Evolutionary conservation across 2,329 filamentous ascomycete species (phyloP).

Genomic region (Plenodomus lindquistii): DNA sequence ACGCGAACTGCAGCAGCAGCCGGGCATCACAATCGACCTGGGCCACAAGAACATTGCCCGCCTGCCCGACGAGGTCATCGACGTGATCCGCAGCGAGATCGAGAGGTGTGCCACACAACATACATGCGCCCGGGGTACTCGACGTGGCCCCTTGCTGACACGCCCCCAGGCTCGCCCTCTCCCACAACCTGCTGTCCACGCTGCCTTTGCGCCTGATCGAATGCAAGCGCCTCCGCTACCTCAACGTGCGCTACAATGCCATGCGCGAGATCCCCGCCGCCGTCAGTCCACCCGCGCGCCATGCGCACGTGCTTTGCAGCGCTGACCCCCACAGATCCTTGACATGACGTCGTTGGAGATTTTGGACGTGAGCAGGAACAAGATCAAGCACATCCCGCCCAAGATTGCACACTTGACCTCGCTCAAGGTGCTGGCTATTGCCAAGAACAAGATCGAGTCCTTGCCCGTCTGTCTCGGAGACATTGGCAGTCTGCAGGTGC

Average conservation of each 20-base stretch:
- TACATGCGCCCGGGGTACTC: not conserved
- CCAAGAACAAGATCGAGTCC: constrained; percentile 83
- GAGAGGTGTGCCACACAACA: constrained; percentile 60
- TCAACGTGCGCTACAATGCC: constrained; percentile 78
- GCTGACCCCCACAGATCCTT: constrained; percentile 67
- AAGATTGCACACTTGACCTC: constrained; percentile 81
- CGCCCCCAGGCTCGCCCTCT: constrained; percentile 68
- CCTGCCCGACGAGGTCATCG: constrained; percentile 73
- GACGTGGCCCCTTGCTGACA: constrained; percentile 9
- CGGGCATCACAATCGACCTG: constrained; percentile 77
- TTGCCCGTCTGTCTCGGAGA: constrained; percentile 83
- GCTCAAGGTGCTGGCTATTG: constrained; percentile 84
- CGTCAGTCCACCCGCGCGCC: constrained; percentile 51
- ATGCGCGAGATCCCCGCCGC: constrained; percentile 68
- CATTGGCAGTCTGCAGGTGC: constrained; percentile 84
- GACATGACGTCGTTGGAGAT: constrained; percentile 87
- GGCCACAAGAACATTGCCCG: constrained; percentile 74
- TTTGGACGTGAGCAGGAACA: constrained; percentile 88
- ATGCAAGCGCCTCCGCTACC: constrained; percentile 76
- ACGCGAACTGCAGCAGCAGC: constrained; percentile 60
- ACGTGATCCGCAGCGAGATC: constrained; percentile 73
- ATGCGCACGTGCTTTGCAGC: not conserved
- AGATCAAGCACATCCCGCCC: constrained; percentile 74
- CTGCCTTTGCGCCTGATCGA: constrained; percentile 73
- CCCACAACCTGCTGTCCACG: constrained; percentile 75